Conservation (phyloP, 768 basidiomycete genomes). For the Lentinula boryana region DNA sequence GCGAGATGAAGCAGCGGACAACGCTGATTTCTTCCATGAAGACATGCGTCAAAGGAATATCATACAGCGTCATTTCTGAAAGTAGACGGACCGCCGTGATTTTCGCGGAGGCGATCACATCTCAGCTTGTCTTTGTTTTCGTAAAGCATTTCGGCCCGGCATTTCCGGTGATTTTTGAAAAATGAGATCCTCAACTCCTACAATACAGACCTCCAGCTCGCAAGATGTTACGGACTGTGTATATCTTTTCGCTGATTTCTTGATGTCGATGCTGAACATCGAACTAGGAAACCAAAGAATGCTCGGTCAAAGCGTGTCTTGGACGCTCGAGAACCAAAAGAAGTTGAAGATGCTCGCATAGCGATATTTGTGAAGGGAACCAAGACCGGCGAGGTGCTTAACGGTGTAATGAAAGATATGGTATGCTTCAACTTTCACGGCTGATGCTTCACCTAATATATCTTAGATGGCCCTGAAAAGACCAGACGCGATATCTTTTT, state of each 20-base stretch:
- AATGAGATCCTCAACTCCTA: too few species aligned
- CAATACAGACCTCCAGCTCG: neutral
- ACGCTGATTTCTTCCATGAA: constrained; percentile 22
- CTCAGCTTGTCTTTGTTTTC: neutral
- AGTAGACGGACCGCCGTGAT: neutral
- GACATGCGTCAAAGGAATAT: neutral
- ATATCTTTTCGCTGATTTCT: neutral
- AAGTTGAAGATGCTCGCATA: constrained; percentile 82
- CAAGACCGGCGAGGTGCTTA: constrained; percentile 76
- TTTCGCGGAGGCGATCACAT: neutral
- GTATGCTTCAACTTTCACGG: constrained; percentile 36
- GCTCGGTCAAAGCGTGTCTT: constrained; percentile 89
- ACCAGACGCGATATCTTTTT: constrained; percentile 86
- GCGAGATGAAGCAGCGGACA: constrained; percentile 25
- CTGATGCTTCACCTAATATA: neutral
- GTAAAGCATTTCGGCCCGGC: neutral
- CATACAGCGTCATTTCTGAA: neutral
- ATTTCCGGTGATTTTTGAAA: neutral
- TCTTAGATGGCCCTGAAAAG: constrained; percentile 91
- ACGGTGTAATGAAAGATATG: constrained; percentile 81
- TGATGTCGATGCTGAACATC: neutral
- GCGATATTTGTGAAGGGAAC: constrained; percentile 89
- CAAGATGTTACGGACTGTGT: constrained; percentile 11
- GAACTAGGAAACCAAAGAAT: constrained; percentile 78
- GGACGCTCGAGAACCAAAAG: constrained; percentile 82